phyloP scores from a whole-genome alignment of 2,329 filamentous ascomycete genomes.

The Sporothrix brasiliensis region DNA sequence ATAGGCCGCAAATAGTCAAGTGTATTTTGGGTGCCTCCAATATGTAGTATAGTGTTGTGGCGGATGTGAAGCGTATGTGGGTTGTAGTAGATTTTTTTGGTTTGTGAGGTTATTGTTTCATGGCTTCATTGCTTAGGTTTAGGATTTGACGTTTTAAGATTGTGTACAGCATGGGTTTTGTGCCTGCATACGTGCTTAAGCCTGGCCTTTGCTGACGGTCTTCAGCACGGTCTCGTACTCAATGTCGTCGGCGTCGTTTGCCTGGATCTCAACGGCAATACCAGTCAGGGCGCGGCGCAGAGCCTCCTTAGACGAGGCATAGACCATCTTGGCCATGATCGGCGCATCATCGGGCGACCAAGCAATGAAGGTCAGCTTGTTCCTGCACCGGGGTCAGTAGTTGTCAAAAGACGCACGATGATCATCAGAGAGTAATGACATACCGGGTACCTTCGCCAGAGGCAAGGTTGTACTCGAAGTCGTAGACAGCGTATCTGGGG shows the following conservation, averaged over 20 bases:
- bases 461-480: slow-evolving; percentile 75
- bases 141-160: slow-evolving; percentile 37
- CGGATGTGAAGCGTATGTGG: slow-evolving; percentile 18
- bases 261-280: slow-evolving; percentile 75
- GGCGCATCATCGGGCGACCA: slow-evolving; percentile 82
- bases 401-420: background rate
- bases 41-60: slow-evolving; percentile 1
- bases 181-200: slow-evolving; percentile 41
- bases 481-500: slow-evolving; percentile 80
- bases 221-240: slow-evolving; percentile 73
- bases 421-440: slow-evolving; percentile 34
- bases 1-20: background rate
- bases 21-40: slow-evolving; percentile 12
- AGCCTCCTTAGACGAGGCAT: slow-evolving; percentile 84
- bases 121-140: slow-evolving; percentile 10
- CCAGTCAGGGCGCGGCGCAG: slow-evolving; percentile 79
- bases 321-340: slow-evolving; percentile 86
- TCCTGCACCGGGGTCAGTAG: slow-evolving; percentile 43
- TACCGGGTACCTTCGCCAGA: slow-evolving; percentile 74
- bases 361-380: slow-evolving; percentile 77
- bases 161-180: background rate
- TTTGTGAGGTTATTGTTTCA: background rate
- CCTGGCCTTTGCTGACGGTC: slow-evolving; percentile 65
- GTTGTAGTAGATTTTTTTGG: background rate
- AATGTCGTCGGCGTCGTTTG: slow-evolving; percentile 81